Evolutionary conservation across 1,284 basidiomycete genomes (phyloP).

Genomic region (Farysia itapuensis): DNA sequence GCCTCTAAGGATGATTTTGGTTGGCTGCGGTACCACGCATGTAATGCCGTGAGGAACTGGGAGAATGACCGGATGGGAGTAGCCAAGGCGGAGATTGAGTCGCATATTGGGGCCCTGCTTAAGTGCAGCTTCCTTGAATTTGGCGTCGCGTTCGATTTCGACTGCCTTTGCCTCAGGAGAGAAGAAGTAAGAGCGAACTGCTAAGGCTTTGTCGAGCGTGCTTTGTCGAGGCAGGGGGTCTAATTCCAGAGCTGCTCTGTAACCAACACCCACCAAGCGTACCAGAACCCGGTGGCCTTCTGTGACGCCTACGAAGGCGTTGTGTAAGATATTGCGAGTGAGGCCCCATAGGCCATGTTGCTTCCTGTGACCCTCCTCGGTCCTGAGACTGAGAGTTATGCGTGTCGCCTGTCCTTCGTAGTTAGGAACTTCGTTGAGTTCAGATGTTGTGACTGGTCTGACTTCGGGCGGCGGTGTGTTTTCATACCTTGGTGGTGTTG

Average conservation of each 20-base stretch:
- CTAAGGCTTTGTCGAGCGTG: slow-evolving; percentile 40
- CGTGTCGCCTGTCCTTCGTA: background rate
- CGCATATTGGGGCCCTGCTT: slow-evolving; percentile 32
- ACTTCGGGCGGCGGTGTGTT: no score
- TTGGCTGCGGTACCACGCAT: slow-evolving; percentile 61
- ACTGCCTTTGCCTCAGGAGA: slow-evolving; percentile 30
- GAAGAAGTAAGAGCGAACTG: slow-evolving; percentile 31
- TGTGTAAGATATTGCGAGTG: slow-evolving; percentile 82
- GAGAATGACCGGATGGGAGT: slow-evolving; percentile 81
- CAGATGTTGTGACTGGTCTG: no score
- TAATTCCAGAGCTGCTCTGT: slow-evolving; percentile 81
- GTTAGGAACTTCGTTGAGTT: background rate
- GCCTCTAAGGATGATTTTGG: slow-evolving; percentile 64
- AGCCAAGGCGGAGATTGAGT: slow-evolving; percentile 68
- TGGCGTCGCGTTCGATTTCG: slow-evolving; percentile 20
- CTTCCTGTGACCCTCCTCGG: slow-evolving; percentile 72
- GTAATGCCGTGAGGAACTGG: slow-evolving; percentile 68
- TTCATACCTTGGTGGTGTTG: no score
- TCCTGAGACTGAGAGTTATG: slow-evolving; percentile 68
- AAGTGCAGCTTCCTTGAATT: slow-evolving; percentile 4
- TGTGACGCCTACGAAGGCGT: slow-evolving; percentile 86
- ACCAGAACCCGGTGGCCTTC: slow-evolving; percentile 81
- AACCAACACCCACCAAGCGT: slow-evolving; percentile 91
- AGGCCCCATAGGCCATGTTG: slow-evolving; percentile 86
- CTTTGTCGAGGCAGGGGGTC: slow-evolving; percentile 65